Percentiles rank a stretch among this genome's conserved stretches.
These are phyloP conservation scores for Phaseolus coccineus DNA, from an alignment of 331 rosid species.

Conservation along the genomic window DNA sequence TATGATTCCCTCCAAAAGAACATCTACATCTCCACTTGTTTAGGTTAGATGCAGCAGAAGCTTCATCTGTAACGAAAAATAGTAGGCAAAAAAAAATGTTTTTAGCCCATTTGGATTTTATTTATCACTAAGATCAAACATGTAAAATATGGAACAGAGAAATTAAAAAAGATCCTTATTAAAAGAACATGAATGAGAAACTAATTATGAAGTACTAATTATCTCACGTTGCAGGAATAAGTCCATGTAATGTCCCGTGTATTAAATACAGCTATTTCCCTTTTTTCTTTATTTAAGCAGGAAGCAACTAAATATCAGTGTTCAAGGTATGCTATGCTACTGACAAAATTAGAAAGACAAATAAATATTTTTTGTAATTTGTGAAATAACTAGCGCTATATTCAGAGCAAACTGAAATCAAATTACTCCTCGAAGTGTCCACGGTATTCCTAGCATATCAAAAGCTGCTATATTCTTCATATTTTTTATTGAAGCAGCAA, in stretches of 20 bases:
- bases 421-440: background rate
- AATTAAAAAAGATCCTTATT: slow-evolving; percentile 9
- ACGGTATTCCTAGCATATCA: background rate
- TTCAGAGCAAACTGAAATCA: slow-evolving; percentile 40
- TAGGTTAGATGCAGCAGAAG: slow-evolving; percentile 54
- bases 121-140: slow-evolving; percentile 13
- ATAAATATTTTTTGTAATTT: background rate
- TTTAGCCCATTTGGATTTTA: slow-evolving; percentile 28
- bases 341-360: slow-evolving; percentile 16
- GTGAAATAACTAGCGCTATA: slow-evolving; percentile 62
- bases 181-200: slow-evolving; percentile 25
- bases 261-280: background rate
- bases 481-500: background rate
- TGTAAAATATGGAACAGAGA: slow-evolving; percentile 6
- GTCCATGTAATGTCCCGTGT: background rate
- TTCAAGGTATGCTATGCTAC: background rate
- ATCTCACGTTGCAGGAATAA: slow-evolving; percentile 14
- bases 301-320: background rate
- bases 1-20: slow-evolving; percentile 62
- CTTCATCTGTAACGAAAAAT: slow-evolving; percentile 63
- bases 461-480: background rate
- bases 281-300: background rate
- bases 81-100: slow-evolving; percentile 30
- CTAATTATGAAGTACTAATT: slow-evolving; percentile 24
- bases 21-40: slow-evolving; percentile 89